A percentile compares a stretch with the other conserved stretches of the same genome.
Conservation (phyloP, 2,329 filamentous ascomycete species). For the Coniochaeta sp. region DNA sequence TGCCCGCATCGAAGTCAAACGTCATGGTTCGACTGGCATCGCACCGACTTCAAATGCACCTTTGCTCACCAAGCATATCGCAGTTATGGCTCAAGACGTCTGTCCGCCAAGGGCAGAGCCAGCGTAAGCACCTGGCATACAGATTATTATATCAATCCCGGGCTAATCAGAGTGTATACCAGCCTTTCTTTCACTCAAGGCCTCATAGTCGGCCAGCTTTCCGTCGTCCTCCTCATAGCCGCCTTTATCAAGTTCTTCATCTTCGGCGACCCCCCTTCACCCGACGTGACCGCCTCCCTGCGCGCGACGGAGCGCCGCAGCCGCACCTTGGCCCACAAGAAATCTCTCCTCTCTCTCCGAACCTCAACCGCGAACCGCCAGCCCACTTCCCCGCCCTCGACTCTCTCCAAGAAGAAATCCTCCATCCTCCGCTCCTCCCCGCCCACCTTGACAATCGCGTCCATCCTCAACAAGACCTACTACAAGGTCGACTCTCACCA, state of each 20-base stretch:
- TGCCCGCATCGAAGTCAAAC: neutral
- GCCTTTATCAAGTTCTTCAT: slow-evolving; percentile 99
- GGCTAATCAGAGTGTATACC: slow-evolving; percentile 1
- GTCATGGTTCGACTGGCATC: neutral
- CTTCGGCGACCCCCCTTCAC: slow-evolving; percentile 84
- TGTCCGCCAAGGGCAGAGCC: slow-evolving; percentile 36
- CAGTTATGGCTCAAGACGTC: slow-evolving; percentile 29
- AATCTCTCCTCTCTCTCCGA: slow-evolving; percentile 59
- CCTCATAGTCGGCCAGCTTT: slow-evolving; percentile 86
- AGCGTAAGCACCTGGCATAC: slow-evolving; percentile 27
- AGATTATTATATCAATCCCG: too few relatives aligned
- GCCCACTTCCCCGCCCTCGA: slow-evolving; percentile 22
- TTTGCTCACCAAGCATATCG: neutral
- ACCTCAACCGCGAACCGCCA: slow-evolving; percentile 27
- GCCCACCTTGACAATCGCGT: slow-evolving; percentile 77
- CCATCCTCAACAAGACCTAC: slow-evolving; percentile 93
- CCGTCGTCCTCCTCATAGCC: slow-evolving; percentile 81
- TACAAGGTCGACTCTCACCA: slow-evolving; percentile 95
- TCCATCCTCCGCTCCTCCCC: slow-evolving; percentile 62
- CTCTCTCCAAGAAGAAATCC: slow-evolving; percentile 57
- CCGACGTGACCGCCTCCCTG: slow-evolving; percentile 70
- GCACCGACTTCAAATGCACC: neutral
- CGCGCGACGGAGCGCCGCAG: slow-evolving; percentile 68
- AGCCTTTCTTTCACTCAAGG: slow-evolving; percentile 91
- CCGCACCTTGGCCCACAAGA: slow-evolving; percentile 67